phyloP scores from a whole-genome alignment of 2,329 filamentous ascomycete genomes.

The Aspergillus nomiae region DNA sequence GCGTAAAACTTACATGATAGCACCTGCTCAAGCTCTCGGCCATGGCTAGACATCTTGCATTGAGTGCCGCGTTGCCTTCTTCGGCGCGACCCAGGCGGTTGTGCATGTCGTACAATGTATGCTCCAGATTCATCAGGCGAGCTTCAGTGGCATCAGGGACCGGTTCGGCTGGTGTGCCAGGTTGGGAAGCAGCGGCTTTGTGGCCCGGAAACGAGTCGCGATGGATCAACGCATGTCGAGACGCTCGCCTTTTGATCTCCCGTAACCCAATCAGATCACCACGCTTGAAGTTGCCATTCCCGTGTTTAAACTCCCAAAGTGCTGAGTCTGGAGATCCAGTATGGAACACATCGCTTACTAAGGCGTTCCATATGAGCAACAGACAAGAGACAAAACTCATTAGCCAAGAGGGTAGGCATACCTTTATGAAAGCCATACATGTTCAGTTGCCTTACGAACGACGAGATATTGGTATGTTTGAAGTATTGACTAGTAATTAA shows the following conservation, averaged over 20 bases:
- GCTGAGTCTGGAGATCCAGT: slow-evolving; percentile 91
- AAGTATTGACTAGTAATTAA: slow-evolving; percentile 78
- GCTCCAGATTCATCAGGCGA: slow-evolving; percentile 74
- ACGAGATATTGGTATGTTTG: slow-evolving; percentile 98
- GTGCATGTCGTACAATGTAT: slow-evolving; percentile 78
- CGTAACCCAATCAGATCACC: slow-evolving; percentile 87
- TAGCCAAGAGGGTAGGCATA: slow-evolving; percentile 40
- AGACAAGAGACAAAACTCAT: slow-evolving; percentile 1
- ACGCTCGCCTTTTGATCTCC: slow-evolving; percentile 94
- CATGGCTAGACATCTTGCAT: slow-evolving; percentile 76
- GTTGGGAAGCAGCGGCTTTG: slow-evolving; percentile 74
- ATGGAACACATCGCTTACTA: slow-evolving; percentile 98
- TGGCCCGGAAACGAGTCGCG: slow-evolving; percentile 82
- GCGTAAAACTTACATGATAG: slow-evolving; percentile 57
- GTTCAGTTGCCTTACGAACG: slow-evolving; percentile 95
- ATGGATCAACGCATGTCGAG: slow-evolving; percentile 88
- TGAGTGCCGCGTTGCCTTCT: slow-evolving; percentile 77
- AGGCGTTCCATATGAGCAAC: slow-evolving; percentile 13
- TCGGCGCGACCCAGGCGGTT: slow-evolving; percentile 77
- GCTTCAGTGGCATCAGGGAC: slow-evolving; percentile 78
- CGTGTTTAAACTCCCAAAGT: slow-evolving; percentile 98
- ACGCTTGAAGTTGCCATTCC: slow-evolving; percentile 94
- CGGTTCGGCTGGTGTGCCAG: slow-evolving; percentile 80
- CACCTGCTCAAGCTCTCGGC: slow-evolving; percentile 78
- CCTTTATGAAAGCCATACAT: slow-evolving; percentile 99